These are phyloP conservation scores for Beauveria australis DNA, from an alignment of 2,329 filamentous ascomycete species.

Conservation along the genomic window DNA sequence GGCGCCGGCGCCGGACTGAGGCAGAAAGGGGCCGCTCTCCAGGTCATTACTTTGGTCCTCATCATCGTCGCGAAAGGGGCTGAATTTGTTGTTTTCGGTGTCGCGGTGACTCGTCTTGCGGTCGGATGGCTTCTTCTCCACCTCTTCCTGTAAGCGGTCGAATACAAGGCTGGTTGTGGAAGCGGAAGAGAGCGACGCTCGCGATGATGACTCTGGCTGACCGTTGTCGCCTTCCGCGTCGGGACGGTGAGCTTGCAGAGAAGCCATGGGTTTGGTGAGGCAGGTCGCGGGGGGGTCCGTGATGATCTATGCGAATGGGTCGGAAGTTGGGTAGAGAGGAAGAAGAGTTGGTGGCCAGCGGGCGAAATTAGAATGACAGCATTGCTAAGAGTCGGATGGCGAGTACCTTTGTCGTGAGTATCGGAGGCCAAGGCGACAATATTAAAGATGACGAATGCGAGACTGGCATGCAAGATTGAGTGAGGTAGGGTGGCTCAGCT, in stretches of 20 bases:
- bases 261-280: slow-evolving; percentile 1
- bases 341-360: not conserved
- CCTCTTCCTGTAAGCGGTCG: slow-evolving; percentile 60
- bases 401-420: not conserved
- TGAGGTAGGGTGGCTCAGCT: not conserved
- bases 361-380: slow-evolving; percentile 1
- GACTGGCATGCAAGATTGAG: slow-evolving; percentile 2
- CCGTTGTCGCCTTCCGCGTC: not conserved
- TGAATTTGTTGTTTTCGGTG: slow-evolving; percentile 35
- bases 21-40: slow-evolving; percentile 47
- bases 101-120: slow-evolving; percentile 7
- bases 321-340: not conserved
- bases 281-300: not conserved
- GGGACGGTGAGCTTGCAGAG: not conserved
- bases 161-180: slow-evolving; percentile 79
- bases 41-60: slow-evolving; percentile 27
- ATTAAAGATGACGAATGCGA: slow-evolving; percentile 1
- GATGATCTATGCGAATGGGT: not conserved
- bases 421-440: not conserved
- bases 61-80: slow-evolving; percentile 26
- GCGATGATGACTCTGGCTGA: slow-evolving; percentile 29
- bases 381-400: not conserved
- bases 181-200: slow-evolving; percentile 62
- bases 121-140: slow-evolving; percentile 23
- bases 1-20: slow-evolving; percentile 22